These are phyloP conservation scores for Pyrenophora tritici-repentis DNA, from an alignment of 2,329 filamentous ascomycete genomes.

Conservation along the genomic window DNA sequence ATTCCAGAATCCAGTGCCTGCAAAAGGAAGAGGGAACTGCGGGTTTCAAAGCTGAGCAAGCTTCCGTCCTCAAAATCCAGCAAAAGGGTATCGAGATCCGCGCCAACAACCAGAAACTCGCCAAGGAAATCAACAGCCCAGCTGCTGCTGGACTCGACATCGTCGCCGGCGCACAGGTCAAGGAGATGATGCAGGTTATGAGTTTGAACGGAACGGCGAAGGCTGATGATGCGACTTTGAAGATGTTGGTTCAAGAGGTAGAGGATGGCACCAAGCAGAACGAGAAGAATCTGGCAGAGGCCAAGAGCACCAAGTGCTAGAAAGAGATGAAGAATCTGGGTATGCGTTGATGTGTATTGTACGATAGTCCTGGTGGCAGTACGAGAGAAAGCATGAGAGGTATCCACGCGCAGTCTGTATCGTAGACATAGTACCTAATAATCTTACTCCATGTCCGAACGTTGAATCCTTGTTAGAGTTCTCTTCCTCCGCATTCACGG, in stretches of 20 bases:
- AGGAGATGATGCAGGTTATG: slow-evolving; percentile 21
- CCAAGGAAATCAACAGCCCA: slow-evolving; percentile 21
- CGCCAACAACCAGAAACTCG: slow-evolving; percentile 26
- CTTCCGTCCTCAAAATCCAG: slow-evolving; percentile 16
- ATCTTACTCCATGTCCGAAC: no score
- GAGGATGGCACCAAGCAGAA: slow-evolving; percentile 26
- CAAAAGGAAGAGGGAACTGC: slow-evolving; percentile 8
- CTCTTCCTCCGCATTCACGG: no score
- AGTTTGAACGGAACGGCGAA: slow-evolving; percentile 8
- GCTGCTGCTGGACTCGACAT: slow-evolving; percentile 18
- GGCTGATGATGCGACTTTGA: slow-evolving; percentile 13
- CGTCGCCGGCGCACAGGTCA: slow-evolving; percentile 21
- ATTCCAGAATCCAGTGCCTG: slow-evolving; percentile 12
- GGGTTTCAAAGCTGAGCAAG: background rate
- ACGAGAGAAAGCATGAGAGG: no score
- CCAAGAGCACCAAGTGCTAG: background rate
- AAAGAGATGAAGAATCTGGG: no score
- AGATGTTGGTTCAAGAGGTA: slow-evolving; percentile 18
- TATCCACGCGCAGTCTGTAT: no score
- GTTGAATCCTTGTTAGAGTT: no score
- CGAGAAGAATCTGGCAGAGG: slow-evolving; percentile 18
- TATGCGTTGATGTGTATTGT: no score
- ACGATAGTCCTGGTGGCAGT: no score
- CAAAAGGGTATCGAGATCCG: slow-evolving; percentile 25
- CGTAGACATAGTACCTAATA: no score